Evolutionary conservation across 176 grass and related monocot genomes (phyloP).

Genomic region (Musa troglodytarum): DNA sequence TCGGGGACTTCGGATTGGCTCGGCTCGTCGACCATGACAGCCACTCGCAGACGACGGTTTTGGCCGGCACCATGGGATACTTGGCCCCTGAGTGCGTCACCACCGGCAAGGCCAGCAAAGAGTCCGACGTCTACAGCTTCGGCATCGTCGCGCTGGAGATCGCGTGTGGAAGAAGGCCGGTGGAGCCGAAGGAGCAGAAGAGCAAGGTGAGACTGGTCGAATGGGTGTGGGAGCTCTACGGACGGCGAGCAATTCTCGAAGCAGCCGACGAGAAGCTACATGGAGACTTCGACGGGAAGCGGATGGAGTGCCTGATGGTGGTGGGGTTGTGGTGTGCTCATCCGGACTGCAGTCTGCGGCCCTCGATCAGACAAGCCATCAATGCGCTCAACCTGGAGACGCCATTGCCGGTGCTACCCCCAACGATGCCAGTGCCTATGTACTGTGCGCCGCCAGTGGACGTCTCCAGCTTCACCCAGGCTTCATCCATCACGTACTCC

Average conservation of each 20-base stretch:
- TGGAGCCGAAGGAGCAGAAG: neutral
- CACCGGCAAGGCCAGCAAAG: neutral
- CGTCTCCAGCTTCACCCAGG: neutral
- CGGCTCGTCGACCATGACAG: constrained; percentile 3
- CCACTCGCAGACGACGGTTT: neutral
- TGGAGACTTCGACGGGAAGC: neutral
- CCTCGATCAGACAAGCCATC: neutral
- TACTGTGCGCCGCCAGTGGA: neutral
- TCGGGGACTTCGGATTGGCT: neutral
- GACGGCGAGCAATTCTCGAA: neutral
- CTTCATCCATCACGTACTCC: neutral
- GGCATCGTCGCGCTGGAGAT: neutral
- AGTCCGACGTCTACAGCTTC: constrained; percentile 3
- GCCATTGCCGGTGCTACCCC: neutral
- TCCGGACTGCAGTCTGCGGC: neutral
- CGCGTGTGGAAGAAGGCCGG: neutral
- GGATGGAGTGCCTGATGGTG: neutral
- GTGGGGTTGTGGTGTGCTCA: neutral
- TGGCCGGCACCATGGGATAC: neutral
- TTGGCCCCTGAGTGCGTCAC: neutral
- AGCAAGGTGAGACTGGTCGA: neutral
- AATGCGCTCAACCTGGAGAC: neutral
- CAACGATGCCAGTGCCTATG: neutral
- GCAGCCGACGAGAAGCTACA: neutral
- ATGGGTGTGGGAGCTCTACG: neutral